A percentile compares a stretch with the other conserved stretches of the same genome.
Evolutionary conservation across 352 stramenopile species (phyloP).

Genomic region (Aphanomyces stellatus): DNA sequence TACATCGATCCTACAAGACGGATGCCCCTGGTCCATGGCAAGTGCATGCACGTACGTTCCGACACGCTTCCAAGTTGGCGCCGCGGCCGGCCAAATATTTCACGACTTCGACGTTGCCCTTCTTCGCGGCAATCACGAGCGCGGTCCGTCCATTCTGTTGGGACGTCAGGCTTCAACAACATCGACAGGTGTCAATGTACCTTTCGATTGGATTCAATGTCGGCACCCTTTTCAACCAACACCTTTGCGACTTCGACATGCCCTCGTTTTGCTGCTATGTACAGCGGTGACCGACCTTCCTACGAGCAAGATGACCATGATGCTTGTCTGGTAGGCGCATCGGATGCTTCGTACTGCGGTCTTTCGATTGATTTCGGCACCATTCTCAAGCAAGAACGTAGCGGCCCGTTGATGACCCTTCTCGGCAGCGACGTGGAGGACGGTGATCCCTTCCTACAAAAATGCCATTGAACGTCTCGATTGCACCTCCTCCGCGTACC

Average conservation of each 20-base stretch:
- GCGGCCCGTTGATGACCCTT: conserved; percentile 10
- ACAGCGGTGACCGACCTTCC: conserved; percentile 13
- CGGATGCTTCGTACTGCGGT: background rate
- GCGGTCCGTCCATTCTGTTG: conserved; percentile 13
- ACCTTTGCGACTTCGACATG: conserved; percentile 13
- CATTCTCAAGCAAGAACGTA: conserved; percentile 12
- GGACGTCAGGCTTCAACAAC: background rate
- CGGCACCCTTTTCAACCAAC: conserved; percentile 5
- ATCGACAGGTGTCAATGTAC: background rate
- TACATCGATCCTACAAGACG: conserved; percentile 4
- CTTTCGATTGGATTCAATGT: conserved; percentile 19
- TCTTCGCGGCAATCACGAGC: conserved; percentile 13
- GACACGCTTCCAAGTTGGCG: conserved; percentile 16
- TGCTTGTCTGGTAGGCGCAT: background rate
- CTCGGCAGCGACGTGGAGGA: conserved; percentile 15
- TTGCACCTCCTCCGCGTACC: background rate
- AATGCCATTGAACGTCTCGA: too few species aligned
- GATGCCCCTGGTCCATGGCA: background rate
- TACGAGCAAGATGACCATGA: background rate
- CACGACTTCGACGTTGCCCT: conserved; percentile 17
- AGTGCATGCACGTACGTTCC: conserved; percentile 2
- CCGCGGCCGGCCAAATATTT: conserved; percentile 13
- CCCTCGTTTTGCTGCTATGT: conserved; percentile 15
- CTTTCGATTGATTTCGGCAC: conserved; percentile 15
- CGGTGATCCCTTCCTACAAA: conserved; percentile 14